A percentile compares a stretch with the other conserved stretches of the same genome.
Evolutionary conservation across 495 filamentous ascomycete species (phyloP).

Genomic region (Tuber indicum): DNA sequence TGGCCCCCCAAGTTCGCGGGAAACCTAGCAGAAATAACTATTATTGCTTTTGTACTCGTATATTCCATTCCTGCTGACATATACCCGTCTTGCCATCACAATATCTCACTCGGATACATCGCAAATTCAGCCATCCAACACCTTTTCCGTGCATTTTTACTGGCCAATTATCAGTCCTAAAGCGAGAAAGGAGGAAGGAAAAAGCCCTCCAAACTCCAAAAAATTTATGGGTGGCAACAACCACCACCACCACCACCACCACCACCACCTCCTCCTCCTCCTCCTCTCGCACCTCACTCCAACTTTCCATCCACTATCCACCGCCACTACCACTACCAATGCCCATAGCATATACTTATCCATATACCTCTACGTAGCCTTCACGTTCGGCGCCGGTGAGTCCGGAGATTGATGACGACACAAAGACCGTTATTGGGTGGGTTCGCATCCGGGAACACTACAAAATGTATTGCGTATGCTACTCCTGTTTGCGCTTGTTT

Average conservation of each 20-base stretch:
- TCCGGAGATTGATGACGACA: conserved; percentile 21
- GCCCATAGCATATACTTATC: background rate
- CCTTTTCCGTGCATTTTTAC: background rate
- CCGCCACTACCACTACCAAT: background rate
- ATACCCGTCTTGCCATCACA: too few species aligned
- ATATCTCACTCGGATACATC: too few species aligned
- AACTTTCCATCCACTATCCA: background rate
- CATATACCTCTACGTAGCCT: background rate
- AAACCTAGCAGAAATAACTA: too few species aligned
- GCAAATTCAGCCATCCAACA: too few species aligned
- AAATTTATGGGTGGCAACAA: conserved; percentile 10
- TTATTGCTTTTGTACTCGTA: too few species aligned
- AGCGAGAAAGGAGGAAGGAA: background rate
- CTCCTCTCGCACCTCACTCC: background rate
- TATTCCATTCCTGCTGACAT: too few species aligned
- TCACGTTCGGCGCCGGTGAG: conserved; percentile 26
- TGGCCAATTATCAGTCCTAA: conserved; percentile 11
- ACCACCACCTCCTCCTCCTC: too few species aligned
- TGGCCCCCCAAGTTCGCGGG: too few species aligned
- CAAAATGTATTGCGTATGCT: conserved; percentile 90
- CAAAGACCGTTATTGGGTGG: conserved; percentile 67
- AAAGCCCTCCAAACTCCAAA: background rate
- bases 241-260: conserved; percentile 13
- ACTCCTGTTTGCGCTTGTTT: conserved; percentile 22
- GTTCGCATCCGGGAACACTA: conserved; percentile 95